Evolutionary conservation across 768 basidiomycete genomes (phyloP).

Genomic region (Macrolepiota fuliginosa): DNA sequence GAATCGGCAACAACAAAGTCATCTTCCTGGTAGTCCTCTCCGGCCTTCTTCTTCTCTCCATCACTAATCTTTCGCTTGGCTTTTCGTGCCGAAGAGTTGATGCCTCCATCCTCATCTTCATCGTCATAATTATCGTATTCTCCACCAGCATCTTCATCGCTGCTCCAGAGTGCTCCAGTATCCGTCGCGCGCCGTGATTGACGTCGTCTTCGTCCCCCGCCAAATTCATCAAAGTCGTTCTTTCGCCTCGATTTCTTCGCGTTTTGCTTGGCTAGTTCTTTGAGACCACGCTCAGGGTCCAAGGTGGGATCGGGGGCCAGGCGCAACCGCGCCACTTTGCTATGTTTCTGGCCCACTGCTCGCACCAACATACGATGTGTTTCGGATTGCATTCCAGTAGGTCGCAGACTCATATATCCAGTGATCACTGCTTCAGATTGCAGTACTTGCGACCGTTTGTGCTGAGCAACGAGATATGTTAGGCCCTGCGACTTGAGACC

Average conservation of each 20-base stretch:
- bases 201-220: constrained; percentile 47
- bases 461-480: constrained; percentile 88
- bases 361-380: constrained; percentile 88
- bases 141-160: constrained; percentile 63
- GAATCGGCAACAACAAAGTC: constrained; percentile 84
- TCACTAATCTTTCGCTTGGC: constrained; percentile 40
- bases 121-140: constrained; percentile 54
- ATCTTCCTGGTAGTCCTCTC: constrained; percentile 77
- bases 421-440: constrained; percentile 84
- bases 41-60: constrained; percentile 52
- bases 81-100: constrained; percentile 34
- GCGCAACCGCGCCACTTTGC: constrained; percentile 73
- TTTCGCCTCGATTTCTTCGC: constrained; percentile 65
- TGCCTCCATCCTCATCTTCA: constrained; percentile 46
- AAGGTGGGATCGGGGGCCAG: constrained; percentile 76
- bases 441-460: constrained; percentile 81
- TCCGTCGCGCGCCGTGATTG: constrained; percentile 38
- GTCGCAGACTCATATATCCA: constrained; percentile 80
- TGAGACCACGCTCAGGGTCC: constrained; percentile 74
- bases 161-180: constrained; percentile 49
- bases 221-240: constrained; percentile 46
- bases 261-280: constrained; percentile 62
- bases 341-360: constrained; percentile 83
- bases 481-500: constrained; percentile 64
- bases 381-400: constrained; percentile 87